A percentile compares a stretch with the other conserved stretches of the same genome.
These are phyloP conservation scores for Colletotrichum tabaci DNA, from an alignment of 2,329 filamentous ascomycete genomes.

Conservation along the genomic window DNA sequence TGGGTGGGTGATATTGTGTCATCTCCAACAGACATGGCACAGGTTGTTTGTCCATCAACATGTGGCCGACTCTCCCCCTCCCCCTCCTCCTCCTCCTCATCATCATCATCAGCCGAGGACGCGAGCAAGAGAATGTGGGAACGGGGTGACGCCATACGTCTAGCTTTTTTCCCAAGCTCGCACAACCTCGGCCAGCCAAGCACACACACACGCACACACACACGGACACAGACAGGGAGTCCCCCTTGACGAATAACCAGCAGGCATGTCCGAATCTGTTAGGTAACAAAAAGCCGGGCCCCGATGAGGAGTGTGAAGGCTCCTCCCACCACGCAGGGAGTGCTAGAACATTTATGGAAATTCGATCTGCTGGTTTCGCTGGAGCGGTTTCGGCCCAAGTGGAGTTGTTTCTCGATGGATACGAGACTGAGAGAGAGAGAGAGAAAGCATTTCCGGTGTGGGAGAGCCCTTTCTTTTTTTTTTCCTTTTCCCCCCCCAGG, in stretches of 20 bases:
- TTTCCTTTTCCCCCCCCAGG: background rate
- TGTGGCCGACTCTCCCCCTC: no score
- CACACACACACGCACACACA: conserved; percentile 13
- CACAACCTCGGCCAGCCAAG: conserved; percentile 19
- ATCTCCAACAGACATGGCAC: background rate
- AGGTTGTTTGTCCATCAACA: background rate
- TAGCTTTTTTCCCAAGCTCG: conserved; percentile 1
- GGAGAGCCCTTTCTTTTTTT: conserved; percentile 5
- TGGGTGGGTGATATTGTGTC: conserved; percentile 8
- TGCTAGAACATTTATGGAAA: conserved; percentile 33
- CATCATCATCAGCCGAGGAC: conserved; percentile 18
- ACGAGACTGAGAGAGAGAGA: background rate
- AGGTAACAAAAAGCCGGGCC: conserved; percentile 31
- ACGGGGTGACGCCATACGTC: conserved; percentile 14
- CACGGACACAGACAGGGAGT: conserved; percentile 7
- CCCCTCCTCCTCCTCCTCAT: background rate
- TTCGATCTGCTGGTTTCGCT: conserved; percentile 33
- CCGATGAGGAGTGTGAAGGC: background rate
- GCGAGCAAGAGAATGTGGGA: conserved; percentile 8
- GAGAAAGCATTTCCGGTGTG: conserved; percentile 17
- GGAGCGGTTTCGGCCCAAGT: conserved; percentile 40
- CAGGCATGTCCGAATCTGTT: conserved; percentile 32
- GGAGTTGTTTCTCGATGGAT: conserved; percentile 31
- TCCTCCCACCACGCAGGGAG: conserved; percentile 5
- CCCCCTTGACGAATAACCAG: conserved; percentile 32